Evolutionary conservation across 371 early-diverging fungal genomes (phyloP), one percentile per base, ranked within the genome.

Genomic region (Lichtheimia ornata): DNA sequence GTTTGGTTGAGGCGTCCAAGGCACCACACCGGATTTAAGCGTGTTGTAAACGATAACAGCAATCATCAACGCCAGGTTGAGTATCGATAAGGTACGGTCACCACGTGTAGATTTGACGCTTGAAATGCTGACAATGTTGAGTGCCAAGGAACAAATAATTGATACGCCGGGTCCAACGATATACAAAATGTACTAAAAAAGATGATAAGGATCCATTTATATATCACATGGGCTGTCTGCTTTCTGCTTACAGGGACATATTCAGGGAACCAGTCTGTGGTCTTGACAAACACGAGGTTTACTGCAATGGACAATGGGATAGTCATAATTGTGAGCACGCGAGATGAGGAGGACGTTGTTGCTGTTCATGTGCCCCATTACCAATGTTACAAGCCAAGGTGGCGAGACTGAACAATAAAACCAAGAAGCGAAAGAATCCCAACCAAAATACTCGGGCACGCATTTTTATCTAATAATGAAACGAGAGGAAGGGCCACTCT

Each of bases 131-230:
- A 65, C 44, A 9, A 72, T n/a, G 4, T 72, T 53, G 22, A 79
- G 54, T 0, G 68, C 56, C 2, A 69, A 44, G 2, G 68, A 51
- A 49, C 70, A 74, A 5, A 79, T 17, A 7, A 66, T 50, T 2
- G 80, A 79, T 4, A 74, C 58, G 5, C 74, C 73, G 1, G 71
- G 65, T 2, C 74, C 80, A 17, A 74, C 74, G 54, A 71, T 71
- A 53, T 79, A 79, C 9, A 79, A 53, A 20, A 64, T 72, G 55
- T 74, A 79, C 80, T 79, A 47, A 30, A 50, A 49, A 43, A 51
- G 25, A 49, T 0, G 59, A 40, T 59, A 11, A 27, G 15, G 11
- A 24, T 7, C 7, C 6, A 24, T 28, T 11, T 49, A 12, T 43
- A 11, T n/a, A 2, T 53, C 9, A 20, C 57, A 17, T 50, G 13